Conservation (phyloP, 2,329 filamentous ascomycete genomes). For the Phialophora chinensis region DNA sequence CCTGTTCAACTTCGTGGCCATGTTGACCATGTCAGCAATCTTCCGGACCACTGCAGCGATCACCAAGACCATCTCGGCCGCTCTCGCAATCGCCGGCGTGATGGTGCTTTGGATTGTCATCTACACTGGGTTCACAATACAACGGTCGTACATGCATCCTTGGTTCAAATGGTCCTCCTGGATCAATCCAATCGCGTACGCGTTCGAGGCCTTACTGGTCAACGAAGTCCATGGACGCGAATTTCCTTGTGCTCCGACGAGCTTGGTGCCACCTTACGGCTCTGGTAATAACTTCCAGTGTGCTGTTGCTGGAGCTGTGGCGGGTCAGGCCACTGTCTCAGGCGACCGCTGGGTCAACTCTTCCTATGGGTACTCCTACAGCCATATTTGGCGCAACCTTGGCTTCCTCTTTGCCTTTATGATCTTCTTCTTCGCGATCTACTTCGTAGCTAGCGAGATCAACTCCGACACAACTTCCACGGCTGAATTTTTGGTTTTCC, state of each 20-base stretch:
- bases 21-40: constrained; percentile 65
- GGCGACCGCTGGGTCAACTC: constrained; percentile 66
- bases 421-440: constrained; percentile 66
- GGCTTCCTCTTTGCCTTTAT: constrained; percentile 72
- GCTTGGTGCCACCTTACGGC: constrained; percentile 71
- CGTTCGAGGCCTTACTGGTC: constrained; percentile 48
- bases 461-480: constrained; percentile 72
- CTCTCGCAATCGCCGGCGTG: constrained; percentile 59
- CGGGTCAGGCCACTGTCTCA: constrained; percentile 61
- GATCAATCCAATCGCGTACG: constrained; percentile 50
- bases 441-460: constrained; percentile 69
- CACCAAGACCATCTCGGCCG: constrained; percentile 63
- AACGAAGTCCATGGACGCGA: constrained; percentile 48
- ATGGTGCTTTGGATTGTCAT: constrained; percentile 49
- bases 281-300: constrained; percentile 72
- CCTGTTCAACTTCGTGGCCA: constrained; percentile 58
- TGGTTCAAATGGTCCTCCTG: constrained; percentile 56
- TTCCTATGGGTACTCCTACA: constrained; percentile 63
- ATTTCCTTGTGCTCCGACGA: constrained; percentile 32
- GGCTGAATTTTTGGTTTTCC: constrained; percentile 77
- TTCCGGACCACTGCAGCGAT: constrained; percentile 64
- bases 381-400: constrained; percentile 71
- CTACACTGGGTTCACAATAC: constrained; percentile 54
- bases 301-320: constrained; percentile 59
- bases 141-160: constrained; percentile 57